phyloP scores from a whole-genome alignment of 2,329 filamentous ascomycete species.

The Fusarium incarnatum region DNA sequence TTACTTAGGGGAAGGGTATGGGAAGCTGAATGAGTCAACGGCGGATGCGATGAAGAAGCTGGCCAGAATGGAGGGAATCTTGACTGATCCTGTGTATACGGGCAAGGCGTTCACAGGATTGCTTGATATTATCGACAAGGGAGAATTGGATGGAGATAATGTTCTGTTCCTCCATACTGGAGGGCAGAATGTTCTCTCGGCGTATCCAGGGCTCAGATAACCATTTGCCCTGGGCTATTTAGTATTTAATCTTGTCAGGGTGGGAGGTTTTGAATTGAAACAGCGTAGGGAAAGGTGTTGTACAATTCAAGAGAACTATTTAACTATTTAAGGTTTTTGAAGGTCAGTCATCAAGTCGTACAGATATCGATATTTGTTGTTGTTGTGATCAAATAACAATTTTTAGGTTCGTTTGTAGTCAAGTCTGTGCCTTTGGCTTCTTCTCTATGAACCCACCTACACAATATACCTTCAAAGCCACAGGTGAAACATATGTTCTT shows the following conservation, averaged over 20 bases:
- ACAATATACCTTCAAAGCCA: not conserved
- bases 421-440: not conserved
- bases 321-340: too few species aligned
- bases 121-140: not conserved
- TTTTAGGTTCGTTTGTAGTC: not conserved
- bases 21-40: constrained; percentile 12
- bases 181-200: constrained; percentile 20
- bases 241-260: not conserved
- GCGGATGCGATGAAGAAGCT: constrained; percentile 18
- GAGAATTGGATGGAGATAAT: constrained; percentile 8
- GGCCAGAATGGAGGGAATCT: constrained; percentile 26
- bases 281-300: not conserved
- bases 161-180: constrained; percentile 30
- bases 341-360: too few species aligned
- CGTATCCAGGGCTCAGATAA: constrained; percentile 14
- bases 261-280: not conserved
- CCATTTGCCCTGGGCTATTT: not conserved
- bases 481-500: not conserved
- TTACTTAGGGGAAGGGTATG: constrained; percentile 23
- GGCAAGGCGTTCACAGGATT: constrained; percentile 26
- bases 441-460: not conserved
- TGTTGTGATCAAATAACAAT: not conserved
- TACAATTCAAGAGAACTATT: too few species aligned
- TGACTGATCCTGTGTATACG: constrained; percentile 31
- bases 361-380: not conserved